phyloP scores from a whole-genome alignment of 2,329 filamentous ascomycete species.

The Pyricularia grisea region DNA sequence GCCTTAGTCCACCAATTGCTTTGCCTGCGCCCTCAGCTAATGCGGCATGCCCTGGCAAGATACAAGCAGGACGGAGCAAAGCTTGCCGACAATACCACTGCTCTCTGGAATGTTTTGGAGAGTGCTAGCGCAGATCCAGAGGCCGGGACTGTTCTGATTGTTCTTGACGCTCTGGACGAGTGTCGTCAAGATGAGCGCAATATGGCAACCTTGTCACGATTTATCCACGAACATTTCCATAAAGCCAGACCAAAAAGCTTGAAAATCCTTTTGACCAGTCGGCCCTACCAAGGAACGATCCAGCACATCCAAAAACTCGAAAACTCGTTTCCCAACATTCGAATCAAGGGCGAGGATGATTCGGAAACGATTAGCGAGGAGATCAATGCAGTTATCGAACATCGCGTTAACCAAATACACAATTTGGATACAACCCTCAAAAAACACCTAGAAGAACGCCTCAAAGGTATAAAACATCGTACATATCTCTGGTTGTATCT shows the following conservation, averaged over 20 bases:
- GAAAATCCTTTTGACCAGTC: constrained; percentile 6
- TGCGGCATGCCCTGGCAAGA: constrained; percentile 20
- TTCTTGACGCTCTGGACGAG: constrained; percentile 30
- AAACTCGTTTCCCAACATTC: constrained; percentile 3
- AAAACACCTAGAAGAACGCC: constrained; percentile 10
- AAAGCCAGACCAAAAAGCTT: neutral
- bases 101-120: constrained; percentile 24
- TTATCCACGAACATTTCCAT: neutral
- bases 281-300: constrained; percentile 7
- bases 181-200: constrained; percentile 6
- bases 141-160: constrained; percentile 20
- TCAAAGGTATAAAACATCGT: constrained; percentile 15
- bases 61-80: constrained; percentile 15
- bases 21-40: constrained; percentile 17
- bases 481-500: constrained; percentile 29
- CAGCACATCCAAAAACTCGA: constrained; percentile 5
- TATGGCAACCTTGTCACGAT: constrained; percentile 3
- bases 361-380: constrained; percentile 7
- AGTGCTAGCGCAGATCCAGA: constrained; percentile 11
- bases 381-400: constrained; percentile 5
- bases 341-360: constrained; percentile 7
- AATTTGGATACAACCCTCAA: constrained; percentile 2
- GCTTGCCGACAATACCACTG: constrained; percentile 13
- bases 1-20: constrained; percentile 30
- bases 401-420: constrained; percentile 2